Conservation (phyloP, 306 rosid genomes). For the Geum urbanum region DNA sequence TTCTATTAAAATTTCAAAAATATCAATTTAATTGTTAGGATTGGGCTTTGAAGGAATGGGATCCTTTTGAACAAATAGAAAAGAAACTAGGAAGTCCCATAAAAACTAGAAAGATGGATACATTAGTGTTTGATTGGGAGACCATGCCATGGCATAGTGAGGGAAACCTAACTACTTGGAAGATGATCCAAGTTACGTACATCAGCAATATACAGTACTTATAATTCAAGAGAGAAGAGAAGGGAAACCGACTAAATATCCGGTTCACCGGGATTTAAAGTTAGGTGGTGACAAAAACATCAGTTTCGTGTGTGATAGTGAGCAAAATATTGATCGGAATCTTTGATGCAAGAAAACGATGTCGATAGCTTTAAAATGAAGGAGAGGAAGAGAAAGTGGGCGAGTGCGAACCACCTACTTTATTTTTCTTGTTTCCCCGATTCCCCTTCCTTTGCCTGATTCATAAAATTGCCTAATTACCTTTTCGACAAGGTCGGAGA, state of each 20-base stretch:
- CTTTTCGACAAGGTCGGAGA: background rate
- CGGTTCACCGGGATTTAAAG: slow-evolving; percentile 3
- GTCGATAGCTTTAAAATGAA: background rate
- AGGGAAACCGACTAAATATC: slow-evolving; percentile 16
- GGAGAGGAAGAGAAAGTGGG: slow-evolving; percentile 29
- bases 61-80: too few species aligned
- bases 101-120: too few species aligned
- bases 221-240: background rate
- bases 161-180: too few species aligned
- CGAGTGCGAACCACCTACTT: slow-evolving; percentile 29
- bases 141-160: too few species aligned
- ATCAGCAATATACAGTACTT: background rate
- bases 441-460: background rate
- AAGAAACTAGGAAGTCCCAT: too few species aligned
- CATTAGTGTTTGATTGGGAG: too few species aligned
- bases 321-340: slow-evolving; percentile 41
- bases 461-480: too few species aligned
- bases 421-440: background rate
- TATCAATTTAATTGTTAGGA: background rate
- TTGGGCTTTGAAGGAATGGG: background rate
- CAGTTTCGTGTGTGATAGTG: slow-evolving; percentile 34
- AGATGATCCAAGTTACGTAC: background rate
- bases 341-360: slow-evolving; percentile 29
- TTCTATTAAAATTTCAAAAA: too few species aligned
- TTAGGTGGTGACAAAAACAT: slow-evolving; percentile 37